phyloP scores from a whole-genome alignment of 2,329 filamentous ascomycete species.

The Trichophyton simii region DNA sequence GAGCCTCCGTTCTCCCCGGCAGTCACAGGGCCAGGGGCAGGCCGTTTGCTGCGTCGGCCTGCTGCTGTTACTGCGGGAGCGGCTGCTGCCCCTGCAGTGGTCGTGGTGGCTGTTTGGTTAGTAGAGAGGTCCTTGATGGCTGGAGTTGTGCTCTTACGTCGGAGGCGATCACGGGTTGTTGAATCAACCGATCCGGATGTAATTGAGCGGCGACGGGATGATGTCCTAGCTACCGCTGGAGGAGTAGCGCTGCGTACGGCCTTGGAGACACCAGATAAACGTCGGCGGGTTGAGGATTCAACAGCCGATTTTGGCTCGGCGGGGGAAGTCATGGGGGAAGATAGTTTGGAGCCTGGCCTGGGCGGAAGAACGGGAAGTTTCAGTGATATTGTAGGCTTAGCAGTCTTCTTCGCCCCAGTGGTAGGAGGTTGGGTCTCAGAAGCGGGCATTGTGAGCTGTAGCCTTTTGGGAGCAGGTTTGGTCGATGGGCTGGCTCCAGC shows the following conservation, averaged over 20 bases:
- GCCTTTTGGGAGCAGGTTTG: constrained; percentile 26
- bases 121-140: constrained; percentile 27
- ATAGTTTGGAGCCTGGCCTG: constrained; percentile 7
- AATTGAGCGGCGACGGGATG: constrained; percentile 16
- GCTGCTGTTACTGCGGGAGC: constrained; percentile 18
- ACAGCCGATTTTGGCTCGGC: constrained; percentile 10
- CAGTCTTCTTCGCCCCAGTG: constrained; percentile 13
- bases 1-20: constrained; percentile 47
- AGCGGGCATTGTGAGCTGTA: constrained; percentile 25
- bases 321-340: constrained; percentile 7
- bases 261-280: constrained; percentile 15
- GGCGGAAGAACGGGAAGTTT: constrained; percentile 11
- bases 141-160: constrained; percentile 32
- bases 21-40: constrained; percentile 48
- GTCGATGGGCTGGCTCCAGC: neutral
- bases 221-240: constrained; percentile 15
- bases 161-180: constrained; percentile 20
- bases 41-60: constrained; percentile 43
- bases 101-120: constrained; percentile 13
- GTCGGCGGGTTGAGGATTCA: constrained; percentile 7
- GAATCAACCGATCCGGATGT: constrained; percentile 11
- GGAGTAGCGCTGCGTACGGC: constrained; percentile 16
- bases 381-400: neutral
- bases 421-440: constrained; percentile 19
- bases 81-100: constrained; percentile 14